Percentiles rank a stretch among this genome's conserved stretches.
phyloP scores from a whole-genome alignment of 768 basidiomycete genomes.

The Podaxis sp. region DNA sequence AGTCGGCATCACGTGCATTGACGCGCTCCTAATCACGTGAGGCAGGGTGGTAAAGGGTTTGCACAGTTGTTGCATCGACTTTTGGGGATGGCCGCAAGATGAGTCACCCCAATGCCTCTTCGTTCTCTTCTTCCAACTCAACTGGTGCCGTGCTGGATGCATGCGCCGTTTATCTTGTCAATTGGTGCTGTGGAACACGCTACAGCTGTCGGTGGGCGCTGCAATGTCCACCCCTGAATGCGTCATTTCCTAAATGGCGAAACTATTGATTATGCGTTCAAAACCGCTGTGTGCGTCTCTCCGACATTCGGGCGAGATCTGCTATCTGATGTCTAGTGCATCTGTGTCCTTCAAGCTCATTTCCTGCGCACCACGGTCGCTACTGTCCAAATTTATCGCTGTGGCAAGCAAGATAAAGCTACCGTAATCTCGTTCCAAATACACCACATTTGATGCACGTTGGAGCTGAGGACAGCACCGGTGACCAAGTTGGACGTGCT shows the following conservation, averaged over 20 bases:
- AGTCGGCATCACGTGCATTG: slow-evolving; percentile 3
- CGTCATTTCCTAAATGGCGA: slow-evolving; percentile 7
- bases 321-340: not conserved
- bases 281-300: not conserved
- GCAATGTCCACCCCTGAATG: slow-evolving; percentile 6
- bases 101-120: slow-evolving; percentile 8
- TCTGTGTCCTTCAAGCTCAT: not conserved
- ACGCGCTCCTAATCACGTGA: slow-evolving; percentile 12
- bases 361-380: not conserved
- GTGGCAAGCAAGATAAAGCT: not conserved
- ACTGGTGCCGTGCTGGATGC: not conserved
- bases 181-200: not conserved
- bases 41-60: slow-evolving; percentile 9
- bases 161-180: not conserved
- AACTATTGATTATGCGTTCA: not conserved
- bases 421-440: not conserved
- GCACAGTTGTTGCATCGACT: not conserved
- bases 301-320: not conserved
- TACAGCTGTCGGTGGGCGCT: not conserved
- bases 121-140: slow-evolving; percentile 9
- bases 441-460: not conserved
- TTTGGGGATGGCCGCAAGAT: slow-evolving; percentile 11
- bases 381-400: slow-evolving; percentile 6
- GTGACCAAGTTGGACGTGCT: not conserved
- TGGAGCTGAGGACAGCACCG: not conserved